phyloP scores from a whole-genome alignment of 108 stramenopile species.

The Conticribra weissflogii region DNA sequence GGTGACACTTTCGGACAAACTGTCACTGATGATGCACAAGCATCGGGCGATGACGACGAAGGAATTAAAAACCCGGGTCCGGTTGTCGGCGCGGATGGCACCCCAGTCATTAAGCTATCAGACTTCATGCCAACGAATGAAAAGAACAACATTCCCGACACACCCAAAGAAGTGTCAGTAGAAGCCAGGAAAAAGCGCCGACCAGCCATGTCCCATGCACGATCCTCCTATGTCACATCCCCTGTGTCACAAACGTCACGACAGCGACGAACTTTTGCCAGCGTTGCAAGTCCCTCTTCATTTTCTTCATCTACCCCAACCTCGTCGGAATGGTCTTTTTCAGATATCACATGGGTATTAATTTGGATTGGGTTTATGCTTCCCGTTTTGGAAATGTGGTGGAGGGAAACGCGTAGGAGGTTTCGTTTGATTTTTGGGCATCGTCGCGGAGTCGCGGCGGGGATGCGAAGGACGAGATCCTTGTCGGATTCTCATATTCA shows the following conservation, averaged over 20 bases:
- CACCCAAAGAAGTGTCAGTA: background rate
- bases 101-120: background rate
- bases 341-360: background rate
- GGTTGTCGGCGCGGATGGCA: background rate
- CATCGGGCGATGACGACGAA: background rate
- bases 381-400: background rate
- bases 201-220: background rate
- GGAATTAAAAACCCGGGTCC: background rate
- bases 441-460: background rate
- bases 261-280: background rate
- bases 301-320: background rate
- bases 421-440: background rate
- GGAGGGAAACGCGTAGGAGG: background rate
- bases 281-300: background rate
- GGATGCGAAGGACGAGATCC: background rate
- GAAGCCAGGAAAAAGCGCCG: background rate
- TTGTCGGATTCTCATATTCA: background rate
- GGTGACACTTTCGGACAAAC: background rate
- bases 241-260: background rate
- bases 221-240: background rate
- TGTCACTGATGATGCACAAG: background rate
- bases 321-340: background rate
- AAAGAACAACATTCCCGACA: background rate
- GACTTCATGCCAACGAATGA: background rate
- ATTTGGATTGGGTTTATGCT: background rate